Base-by-base conservation (phyloP, 2,329 filamentous ascomycete genomes). In the Fusarium equiseti region DNA sequence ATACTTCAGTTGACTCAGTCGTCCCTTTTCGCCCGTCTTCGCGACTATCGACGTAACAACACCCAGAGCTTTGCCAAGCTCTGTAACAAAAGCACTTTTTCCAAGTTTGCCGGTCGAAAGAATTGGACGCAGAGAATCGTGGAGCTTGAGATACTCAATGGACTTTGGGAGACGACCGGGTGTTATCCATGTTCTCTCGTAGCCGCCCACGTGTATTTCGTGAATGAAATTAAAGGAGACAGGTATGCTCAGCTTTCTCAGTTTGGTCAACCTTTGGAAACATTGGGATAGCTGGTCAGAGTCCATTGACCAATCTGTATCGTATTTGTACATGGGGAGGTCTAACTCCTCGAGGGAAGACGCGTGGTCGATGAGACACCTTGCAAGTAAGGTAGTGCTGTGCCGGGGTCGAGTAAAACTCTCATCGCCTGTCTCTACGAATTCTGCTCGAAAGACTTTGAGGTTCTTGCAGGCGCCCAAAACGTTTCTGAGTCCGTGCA, bases 351-450 rank as follows among this genome's bases (percentile, higher is more conserved):
- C 13, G 1, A 64, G 29, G 3, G 59, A 31, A 2, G 20, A 18
- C 5, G 24, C 18, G 0, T 64, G 61, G 5, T 20, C 2, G 1
- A 27, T 0, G 0, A 63, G 45, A 11, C 16, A 20, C 5, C 2
- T 13, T 0, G 22, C 46, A 6, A 63, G 7, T 11, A 3, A 11
- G 3, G 1, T 24, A 9, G 12, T 20, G 3, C n/a, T 15, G 35
- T 6, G 35, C 0, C 0, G 3, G 6, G 18, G 35, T 10, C 6
- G 18, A 12, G 0, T 18, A n/a, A 7, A 6, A 38, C 3, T 38
- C 35, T 38, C 35, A 2, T n/a, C 35, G 18, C 27, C 27, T 12
- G 3, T 10, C 6, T 38, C 35, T 1, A n/a, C 18, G 6, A 2
- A 24, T 3, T 58, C 6, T 4, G 50, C 8, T 3, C 32, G 6